Conservation (phyloP, 331 rosid genomes). For the Pyrus hybrid region DNA sequence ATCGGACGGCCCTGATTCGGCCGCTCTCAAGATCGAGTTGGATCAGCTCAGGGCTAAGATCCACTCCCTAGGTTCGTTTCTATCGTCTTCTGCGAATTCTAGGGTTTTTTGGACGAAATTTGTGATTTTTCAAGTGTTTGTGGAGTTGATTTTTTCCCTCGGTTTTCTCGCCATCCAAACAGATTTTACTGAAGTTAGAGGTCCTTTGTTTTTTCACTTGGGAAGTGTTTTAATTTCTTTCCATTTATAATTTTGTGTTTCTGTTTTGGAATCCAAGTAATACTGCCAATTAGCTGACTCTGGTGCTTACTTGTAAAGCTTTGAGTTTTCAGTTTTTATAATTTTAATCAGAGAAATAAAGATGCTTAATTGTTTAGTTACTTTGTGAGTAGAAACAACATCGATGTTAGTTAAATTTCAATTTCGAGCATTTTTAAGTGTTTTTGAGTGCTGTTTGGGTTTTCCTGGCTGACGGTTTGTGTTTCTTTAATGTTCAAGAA, state of each 20-base stretch:
- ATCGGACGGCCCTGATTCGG: conserved; percentile 32
- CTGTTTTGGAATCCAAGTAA: neutral
- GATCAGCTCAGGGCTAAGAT: conserved; percentile 76
- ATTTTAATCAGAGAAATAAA: neutral
- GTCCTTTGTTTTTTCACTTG: neutral
- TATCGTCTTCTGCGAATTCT: neutral
- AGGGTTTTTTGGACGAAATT: neutral
- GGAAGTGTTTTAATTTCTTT: neutral
- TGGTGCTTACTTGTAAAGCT: neutral
- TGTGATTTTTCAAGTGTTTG: neutral
- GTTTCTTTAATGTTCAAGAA: conserved; percentile 34
- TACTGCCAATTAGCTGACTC: neutral
- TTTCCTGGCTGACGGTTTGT: conserved; percentile 20
- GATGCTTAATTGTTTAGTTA: neutral
- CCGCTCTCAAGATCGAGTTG: conserved; percentile 60
- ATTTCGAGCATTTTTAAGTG: neutral
- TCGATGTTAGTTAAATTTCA: neutral
- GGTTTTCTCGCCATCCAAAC: neutral
- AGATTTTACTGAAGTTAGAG: neutral
- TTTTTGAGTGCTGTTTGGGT: neutral
- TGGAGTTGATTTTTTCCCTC: neutral
- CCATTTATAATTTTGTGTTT: neutral
- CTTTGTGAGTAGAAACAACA: neutral
- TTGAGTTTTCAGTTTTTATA: neutral
- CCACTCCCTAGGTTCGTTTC: conserved; percentile 62